phyloP scores from a whole-genome alignment of 768 basidiomycete species.

The Panaeolus cyanescens region DNA sequence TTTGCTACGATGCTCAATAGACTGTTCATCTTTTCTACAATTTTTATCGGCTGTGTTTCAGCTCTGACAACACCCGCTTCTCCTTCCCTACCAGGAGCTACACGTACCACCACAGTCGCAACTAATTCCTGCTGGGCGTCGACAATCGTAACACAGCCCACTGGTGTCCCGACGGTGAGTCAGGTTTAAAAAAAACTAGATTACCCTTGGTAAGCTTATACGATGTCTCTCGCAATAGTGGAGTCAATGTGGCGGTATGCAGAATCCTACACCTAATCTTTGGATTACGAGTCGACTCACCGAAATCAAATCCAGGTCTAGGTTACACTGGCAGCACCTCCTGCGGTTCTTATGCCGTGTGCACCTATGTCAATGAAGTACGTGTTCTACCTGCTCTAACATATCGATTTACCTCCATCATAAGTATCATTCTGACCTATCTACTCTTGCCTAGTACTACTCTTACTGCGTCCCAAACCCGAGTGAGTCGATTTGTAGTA shows the following conservation, averaged over 20 bases:
- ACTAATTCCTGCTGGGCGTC: not conserved
- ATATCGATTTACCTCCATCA: not conserved
- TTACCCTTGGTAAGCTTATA: not conserved
- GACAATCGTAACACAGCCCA: not conserved
- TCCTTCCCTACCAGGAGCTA: not conserved
- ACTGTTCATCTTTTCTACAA: not conserved
- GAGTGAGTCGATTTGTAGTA: too few relatives aligned
- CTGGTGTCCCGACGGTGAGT: not conserved
- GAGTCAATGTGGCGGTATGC: not conserved
- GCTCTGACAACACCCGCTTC: not conserved
- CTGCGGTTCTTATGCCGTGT: not conserved
- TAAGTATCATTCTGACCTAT: not conserved
- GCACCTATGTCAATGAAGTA: not conserved
- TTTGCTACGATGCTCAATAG: not conserved
- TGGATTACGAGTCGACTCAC: too few relatives aligned
- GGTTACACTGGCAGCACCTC: not conserved
- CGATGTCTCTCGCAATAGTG: not conserved
- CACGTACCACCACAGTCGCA: not conserved
- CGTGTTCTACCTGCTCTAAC: not conserved
- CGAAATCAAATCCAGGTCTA: not conserved
- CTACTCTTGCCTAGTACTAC: not conserved
- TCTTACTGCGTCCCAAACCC: not conserved
- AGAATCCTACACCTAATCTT: too few relatives aligned
- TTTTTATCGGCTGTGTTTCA: not conserved
- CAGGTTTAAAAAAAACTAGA: not conserved